A percentile compares a stretch with the other conserved stretches of the same genome.
These are phyloP conservation scores for Fusarium anthophilum DNA, from an alignment of 2,329 filamentous ascomycete genomes.

Conservation along the genomic window DNA sequence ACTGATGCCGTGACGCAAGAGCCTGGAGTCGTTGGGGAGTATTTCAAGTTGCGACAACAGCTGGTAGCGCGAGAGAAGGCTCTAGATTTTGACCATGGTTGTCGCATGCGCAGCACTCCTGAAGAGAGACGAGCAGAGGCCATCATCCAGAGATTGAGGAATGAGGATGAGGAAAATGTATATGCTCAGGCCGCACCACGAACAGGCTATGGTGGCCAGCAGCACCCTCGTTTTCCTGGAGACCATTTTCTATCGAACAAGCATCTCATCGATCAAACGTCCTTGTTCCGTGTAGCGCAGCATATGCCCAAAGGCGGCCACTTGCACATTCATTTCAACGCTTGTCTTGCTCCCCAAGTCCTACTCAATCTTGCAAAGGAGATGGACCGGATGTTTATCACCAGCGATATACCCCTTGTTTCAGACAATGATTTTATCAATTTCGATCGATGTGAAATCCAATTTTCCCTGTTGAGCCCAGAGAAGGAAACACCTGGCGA, in stretches of 20 bases:
- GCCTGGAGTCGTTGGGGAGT: conserved; percentile 39
- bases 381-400: conserved; percentile 75
- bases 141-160: conserved; percentile 52
- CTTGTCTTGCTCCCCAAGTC: conserved; percentile 70
- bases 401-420: conserved; percentile 62
- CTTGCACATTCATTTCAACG: conserved; percentile 81
- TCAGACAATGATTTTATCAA: conserved; percentile 51
- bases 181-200: conserved; percentile 48
- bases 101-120: conserved; percentile 44
- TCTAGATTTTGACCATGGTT: conserved; percentile 54
- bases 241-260: conserved; percentile 69
- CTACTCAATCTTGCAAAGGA: conserved; percentile 65
- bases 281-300: conserved; percentile 64
- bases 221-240: conserved; percentile 56
- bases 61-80: conserved; percentile 47
- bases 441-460: conserved; percentile 66
- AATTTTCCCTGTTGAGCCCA: conserved; percentile 63
- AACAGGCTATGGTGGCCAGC: conserved; percentile 54
- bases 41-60: conserved; percentile 44
- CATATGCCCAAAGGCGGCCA: conserved; percentile 76
- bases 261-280: conserved; percentile 63
- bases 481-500: conserved; percentile 50
- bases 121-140: conserved; percentile 51
- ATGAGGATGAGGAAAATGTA: conserved; percentile 48
- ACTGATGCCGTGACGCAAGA: neutral